Base-by-base conservation (phyloP, 2,329 filamentous ascomycete genomes). In the Alternaria conjuncta region DNA sequence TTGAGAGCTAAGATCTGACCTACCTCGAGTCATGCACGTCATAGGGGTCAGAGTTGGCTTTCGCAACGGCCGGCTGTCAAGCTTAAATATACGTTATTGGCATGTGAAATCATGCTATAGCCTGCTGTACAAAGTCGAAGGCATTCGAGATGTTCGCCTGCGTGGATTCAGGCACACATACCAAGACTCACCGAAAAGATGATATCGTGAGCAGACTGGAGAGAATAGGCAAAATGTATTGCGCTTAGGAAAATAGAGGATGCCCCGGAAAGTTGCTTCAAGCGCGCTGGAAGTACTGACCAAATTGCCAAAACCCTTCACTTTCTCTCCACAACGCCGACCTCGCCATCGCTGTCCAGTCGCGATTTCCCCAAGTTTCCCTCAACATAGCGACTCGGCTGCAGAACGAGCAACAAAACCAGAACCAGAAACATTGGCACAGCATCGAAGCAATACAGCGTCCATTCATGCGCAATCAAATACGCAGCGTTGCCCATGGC, bases 361-460 rank as follows among this genome's bases (percentile, higher is more conserved):
- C 18, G 28, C 43, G 26, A 15, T 20, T 49, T 43, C 50, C 8
- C 26, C 49, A 28, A 11, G 13, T 13, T 13, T 11, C 20, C 20
- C 12, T 12, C 20, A 12, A 73, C 66, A 55, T 75, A 74, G 25
- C 66, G 68, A 4, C 64, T 60, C 6, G 74, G 73, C 57, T 72
- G 66, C 41, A 75, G 41, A 3, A 72, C 62, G 46, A 74, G 53
- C 44, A 85, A 79, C 28, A 83, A 56, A 0, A 75, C 62, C 74
- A 85, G 79, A 3, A 84, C 82, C 6, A 76, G 10, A 36, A 80
- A 70, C 83, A 85, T 85, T 15, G 83, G 75, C 3, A 76, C 63
- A 7, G 83, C 81, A 75, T 86, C 84, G 59, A 86, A 84, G 18
- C 82, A 74, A 66, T 85, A 85, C 5, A 85, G 60, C 23, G 77